Base-by-base conservation (phyloP, 2,329 filamentous ascomycete genomes). In the Talaromyces sp. region DNA sequence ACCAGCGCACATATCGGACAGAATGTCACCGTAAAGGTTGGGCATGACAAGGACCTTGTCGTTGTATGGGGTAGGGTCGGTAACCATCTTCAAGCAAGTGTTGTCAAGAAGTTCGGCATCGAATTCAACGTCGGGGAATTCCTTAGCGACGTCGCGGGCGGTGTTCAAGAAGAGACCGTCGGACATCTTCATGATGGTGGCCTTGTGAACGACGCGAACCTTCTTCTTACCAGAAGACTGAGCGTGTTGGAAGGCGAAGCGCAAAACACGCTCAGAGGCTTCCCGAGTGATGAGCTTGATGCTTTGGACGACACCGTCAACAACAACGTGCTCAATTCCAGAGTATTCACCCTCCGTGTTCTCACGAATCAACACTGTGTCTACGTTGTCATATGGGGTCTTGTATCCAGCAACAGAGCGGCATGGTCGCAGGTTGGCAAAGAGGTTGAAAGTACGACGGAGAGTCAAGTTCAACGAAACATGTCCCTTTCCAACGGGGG, bases 151-250 rank as follows among this genome's bases (percentile, higher is more conserved):
- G 62, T 94, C 84, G 67, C 86, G 81, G 67, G 88, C 94, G 63
- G 89, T 91, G 77, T 84, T 89, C 67, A 99, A 84, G 87, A 99
- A 99, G 62, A 99, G 89, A 80, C 94, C 94, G 77, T 99, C 94
- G 74, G 89, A 93, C 90, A 97, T 96, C 87, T 99, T 99, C 94
- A 99, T 99, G 81, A 99, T 99, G 73, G 94, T 97, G 76, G 94
- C 94, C 86, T 99, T 99, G 89, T 99, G 94, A 64, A 97, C 92
- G 61, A 91, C 93, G 72, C 92, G 91, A 71, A 97, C 93, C 89
- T 97, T 97, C 75, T 86, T 92, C 82, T 90, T 89, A 79, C 92
- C 91, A 72, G 97, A 89, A 68, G 90, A 85, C 77, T 94, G 84
- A 67, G 94, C 94, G 76, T 99, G 91, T 81, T 99, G 93, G 87